phyloP scores from a whole-genome alignment of 2,329 filamentous ascomycete genomes.

The Trichoderma sp. region DNA sequence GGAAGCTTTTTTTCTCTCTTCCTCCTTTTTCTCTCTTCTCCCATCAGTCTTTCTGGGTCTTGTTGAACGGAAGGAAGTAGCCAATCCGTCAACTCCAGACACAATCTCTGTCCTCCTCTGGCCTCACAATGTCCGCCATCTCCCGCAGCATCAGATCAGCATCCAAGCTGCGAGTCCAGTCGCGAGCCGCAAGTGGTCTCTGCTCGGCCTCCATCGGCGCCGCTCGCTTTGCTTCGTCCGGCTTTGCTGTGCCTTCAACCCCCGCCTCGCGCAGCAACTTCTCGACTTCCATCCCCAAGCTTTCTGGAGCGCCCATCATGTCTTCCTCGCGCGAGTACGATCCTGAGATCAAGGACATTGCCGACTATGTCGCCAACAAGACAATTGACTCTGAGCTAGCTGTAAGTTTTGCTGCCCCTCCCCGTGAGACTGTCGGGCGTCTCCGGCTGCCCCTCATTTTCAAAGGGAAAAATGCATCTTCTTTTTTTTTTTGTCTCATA shows the following conservation, averaged over 20 bases:
- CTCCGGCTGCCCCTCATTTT: conserved; percentile 8
- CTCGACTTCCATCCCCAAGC: conserved; percentile 49
- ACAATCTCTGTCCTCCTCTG: not conserved
- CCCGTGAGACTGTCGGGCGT: not conserved
- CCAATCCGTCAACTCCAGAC: not conserved
- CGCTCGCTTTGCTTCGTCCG: conserved; percentile 29
- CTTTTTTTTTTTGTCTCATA: not conserved
- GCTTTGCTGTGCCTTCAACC: conserved; percentile 31
- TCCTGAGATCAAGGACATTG: conserved; percentile 92
- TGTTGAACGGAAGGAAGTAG: not conserved
- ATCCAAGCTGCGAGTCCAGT: conserved; percentile 51
- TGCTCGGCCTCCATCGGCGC: conserved; percentile 28
- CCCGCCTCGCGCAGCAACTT: conserved; percentile 41
- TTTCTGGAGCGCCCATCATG: conserved; percentile 50
- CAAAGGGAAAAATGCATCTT: not conserved
- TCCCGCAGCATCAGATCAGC: conserved; percentile 54
- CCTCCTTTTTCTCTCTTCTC: not conserved
- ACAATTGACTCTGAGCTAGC: conserved; percentile 88
- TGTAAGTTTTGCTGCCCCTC: conserved; percentile 54
- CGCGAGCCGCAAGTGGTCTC: conserved; percentile 29
- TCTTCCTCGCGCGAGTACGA: conserved; percentile 68
- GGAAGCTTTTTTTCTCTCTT: not conserved
- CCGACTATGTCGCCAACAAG: conserved; percentile 90
- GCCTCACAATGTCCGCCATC: conserved; percentile 51
- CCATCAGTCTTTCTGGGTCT: not conserved